Percentiles rank a stretch among this genome's conserved stretches.
These are phyloP conservation scores for Lonicera japonica DNA, from an alignment of 129 eudicot species.

Conservation along the genomic window DNA sequence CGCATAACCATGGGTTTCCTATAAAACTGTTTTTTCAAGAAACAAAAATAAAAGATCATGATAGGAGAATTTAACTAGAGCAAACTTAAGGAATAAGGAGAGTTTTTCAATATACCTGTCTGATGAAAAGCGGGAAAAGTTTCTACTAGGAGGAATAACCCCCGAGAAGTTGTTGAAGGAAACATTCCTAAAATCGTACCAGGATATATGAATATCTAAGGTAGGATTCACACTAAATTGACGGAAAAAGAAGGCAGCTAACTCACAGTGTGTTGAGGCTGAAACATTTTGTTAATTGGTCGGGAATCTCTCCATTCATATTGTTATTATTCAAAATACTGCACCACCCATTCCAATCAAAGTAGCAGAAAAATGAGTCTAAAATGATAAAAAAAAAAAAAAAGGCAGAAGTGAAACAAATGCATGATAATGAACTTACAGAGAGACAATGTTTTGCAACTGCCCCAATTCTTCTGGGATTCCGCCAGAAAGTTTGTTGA, in stretches of 20 bases:
- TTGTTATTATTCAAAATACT: slow-evolving; percentile 68
- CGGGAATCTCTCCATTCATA: slow-evolving; percentile 59
- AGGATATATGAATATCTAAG: slow-evolving; percentile 2
- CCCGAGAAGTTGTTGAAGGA: slow-evolving; percentile 85
- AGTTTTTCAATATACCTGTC: slow-evolving; percentile 39
- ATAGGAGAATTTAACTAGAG: not conserved
- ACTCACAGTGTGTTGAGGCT: slow-evolving; percentile 68
- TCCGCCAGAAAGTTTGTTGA: slow-evolving; percentile 45
- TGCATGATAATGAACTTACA: slow-evolving; percentile 34
- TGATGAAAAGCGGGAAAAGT: slow-evolving; percentile 62
- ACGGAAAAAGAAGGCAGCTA: not conserved
- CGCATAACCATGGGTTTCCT: slow-evolving; percentile 75
- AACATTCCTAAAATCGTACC: slow-evolving; percentile 41
- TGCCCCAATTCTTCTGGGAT: slow-evolving; percentile 81
- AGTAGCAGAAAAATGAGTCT: not conserved
- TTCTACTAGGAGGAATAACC: slow-evolving; percentile 44
- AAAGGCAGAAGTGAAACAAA: not conserved
- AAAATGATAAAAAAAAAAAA: too few relatives aligned
- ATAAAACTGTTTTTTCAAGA: slow-evolving; percentile 53
- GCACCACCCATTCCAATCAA: slow-evolving; percentile 16
- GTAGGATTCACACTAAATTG: not conserved
- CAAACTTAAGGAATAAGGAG: not conserved
- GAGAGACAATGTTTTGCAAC: slow-evolving; percentile 57
- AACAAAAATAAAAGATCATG: slow-evolving; percentile 1
- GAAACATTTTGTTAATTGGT: slow-evolving; percentile 62